Evolutionary conservation across 345 rosid species (phyloP), one percentile per base, ranked within the genome.

Genomic region (Eucalyptus guilfoylei): DNA sequence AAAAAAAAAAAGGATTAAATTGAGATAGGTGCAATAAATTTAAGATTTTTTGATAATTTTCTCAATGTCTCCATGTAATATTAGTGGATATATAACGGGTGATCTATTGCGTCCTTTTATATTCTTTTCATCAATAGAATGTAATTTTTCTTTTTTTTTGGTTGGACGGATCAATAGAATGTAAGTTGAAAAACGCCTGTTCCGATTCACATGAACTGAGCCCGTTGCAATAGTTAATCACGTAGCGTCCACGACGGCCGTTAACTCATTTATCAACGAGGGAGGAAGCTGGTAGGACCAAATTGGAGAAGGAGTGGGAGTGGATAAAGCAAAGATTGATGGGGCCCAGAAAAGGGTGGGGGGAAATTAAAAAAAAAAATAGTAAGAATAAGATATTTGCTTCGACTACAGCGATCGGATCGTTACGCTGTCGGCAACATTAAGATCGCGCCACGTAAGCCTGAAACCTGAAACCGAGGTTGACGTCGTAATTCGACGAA

Each of bases 341-440:
- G 76, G 76, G 37, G 76, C 40, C 37, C 76, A n/a, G 9, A 64
- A 64, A 64, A 3, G 19, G 21, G 0, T 4, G 8, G 16, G 64
- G 64, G n/a, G 0, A 58, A 30, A 6, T 28, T 5, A 1, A 14
- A 6, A 14, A 13, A 30, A 4, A 3, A 1, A 6, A 6, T 2
- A 7, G 10, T 60, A 7, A n/a, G 76, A 8, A 14, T 7, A n/a
- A n/a, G 76, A n/a, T 64, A n/a, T n/a, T 14, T 64, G 4, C 37
- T 7, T 2, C 19, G 76, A 37, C 37, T 7, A 14, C 76, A n/a
- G 34, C 8, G 24, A 8, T 52, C 24, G 24, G 76, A 64, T n/a
- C 37, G 11, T 32, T 4, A 4, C 19, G 37, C 21, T n/a, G 76
- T 64, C 76, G 76, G 40, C 76, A 64, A n/a, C 37, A 15, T 15